phyloP scores from a whole-genome alignment of 441 rosid species.

The Erysimum cheiri region DNA sequence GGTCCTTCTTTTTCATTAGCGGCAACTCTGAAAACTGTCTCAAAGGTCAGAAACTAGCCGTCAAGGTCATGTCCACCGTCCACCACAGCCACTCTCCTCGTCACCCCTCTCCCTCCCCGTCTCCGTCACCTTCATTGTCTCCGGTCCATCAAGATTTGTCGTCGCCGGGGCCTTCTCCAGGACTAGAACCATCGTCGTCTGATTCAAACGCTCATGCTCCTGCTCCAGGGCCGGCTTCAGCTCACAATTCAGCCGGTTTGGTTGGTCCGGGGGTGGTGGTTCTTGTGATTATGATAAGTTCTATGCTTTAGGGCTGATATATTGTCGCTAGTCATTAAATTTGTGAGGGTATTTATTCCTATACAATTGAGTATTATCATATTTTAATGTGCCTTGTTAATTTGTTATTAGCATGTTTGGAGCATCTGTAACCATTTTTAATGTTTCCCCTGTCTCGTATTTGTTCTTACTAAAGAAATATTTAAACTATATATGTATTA shows the following conservation, averaged over 20 bases:
- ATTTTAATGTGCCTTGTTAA: background rate
- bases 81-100: conserved; percentile 48
- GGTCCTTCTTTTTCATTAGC: conserved; percentile 77
- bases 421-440: background rate
- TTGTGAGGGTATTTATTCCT: background rate
- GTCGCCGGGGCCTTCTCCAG: conserved; percentile 35
- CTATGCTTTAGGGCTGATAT: conserved; percentile 16
- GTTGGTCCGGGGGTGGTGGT: conserved; percentile 34
- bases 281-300: conserved; percentile 33
- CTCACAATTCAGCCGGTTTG: conserved; percentile 47
- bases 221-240: conserved; percentile 41
- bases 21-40: conserved; percentile 64
- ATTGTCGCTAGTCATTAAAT: background rate
- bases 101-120: conserved; percentile 46
- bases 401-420: conserved; percentile 24
- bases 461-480: conserved; percentile 1
- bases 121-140: conserved; percentile 41
- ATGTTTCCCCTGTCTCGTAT: conserved; percentile 16
- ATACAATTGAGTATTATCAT: conserved; percentile 4
- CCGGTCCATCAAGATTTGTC: conserved; percentile 36
- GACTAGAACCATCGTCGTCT: conserved; percentile 12
- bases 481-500: background rate
- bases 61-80: conserved; percentile 64
- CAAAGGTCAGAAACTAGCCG: conserved; percentile 66
- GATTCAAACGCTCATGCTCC: conserved; percentile 29